Percentiles rank a stretch among this genome's conserved stretches.
Conservation (phyloP, 208 protist genomes). For the Trypanosoma avium region DNA sequence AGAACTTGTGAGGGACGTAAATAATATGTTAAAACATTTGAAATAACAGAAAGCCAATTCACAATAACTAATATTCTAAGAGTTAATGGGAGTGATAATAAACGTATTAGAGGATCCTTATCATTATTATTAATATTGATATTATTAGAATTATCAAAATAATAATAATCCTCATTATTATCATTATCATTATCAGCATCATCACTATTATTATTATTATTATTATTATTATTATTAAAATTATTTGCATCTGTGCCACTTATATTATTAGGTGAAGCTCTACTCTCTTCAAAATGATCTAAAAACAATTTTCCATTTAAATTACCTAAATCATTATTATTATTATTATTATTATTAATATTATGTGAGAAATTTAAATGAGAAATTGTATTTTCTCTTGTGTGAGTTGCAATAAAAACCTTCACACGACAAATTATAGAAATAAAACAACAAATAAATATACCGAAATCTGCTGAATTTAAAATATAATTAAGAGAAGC, state of each 20-base stretch:
- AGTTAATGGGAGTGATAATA: constrained; percentile 30
- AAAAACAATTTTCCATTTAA: no score
- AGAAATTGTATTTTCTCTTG: neutral
- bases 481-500: neutral
- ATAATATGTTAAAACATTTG: constrained; percentile 63
- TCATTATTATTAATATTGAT: neutral
- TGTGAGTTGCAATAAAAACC: neutral
- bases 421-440: constrained; percentile 24
- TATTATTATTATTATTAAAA: constrained; percentile 1
- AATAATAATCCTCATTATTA: constrained; percentile 13
- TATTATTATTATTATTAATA: no score
- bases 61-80: constrained; percentile 30
- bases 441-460: constrained; percentile 29
- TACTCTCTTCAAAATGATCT: no score
- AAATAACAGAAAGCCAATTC: constrained; percentile 52
- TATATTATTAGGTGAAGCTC: neutral
- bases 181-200: neutral
- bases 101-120: constrained; percentile 29
- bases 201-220: neutral
- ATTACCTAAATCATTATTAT: no score
- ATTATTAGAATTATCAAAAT: neutral
- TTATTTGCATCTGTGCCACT: neutral
- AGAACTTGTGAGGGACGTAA: constrained; percentile 61
- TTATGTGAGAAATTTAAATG: no score
- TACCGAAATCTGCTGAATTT: constrained; percentile 20